phyloP scores from a whole-genome alignment of 2,329 filamentous ascomycete species.

The Dothideomycetes sp. region DNA sequence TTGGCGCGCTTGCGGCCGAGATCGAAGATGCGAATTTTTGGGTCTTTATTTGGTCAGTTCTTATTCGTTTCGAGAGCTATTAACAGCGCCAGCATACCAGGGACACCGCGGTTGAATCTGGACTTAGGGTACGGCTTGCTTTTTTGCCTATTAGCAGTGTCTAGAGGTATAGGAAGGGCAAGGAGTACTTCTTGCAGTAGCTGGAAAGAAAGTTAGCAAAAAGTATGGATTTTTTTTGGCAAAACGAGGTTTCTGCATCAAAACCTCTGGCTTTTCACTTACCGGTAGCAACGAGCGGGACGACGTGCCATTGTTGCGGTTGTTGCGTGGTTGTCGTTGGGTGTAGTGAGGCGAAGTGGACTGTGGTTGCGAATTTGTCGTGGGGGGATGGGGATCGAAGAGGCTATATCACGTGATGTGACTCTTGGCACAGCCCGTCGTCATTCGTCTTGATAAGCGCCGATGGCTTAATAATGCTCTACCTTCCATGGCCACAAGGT shows the following conservation, averaged over 20 bases:
- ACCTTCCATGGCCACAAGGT: too few species aligned
- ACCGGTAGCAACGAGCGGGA: conserved; percentile 80
- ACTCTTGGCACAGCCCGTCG: too few species aligned
- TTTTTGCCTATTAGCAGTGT: neutral
- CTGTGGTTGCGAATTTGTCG: too few species aligned
- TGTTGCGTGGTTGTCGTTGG: conserved; percentile 39
- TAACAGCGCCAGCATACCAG: conserved; percentile 20
- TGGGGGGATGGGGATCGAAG: too few species aligned
- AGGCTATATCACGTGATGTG: too few species aligned
- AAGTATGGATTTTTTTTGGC: neutral
- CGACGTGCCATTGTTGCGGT: conserved; percentile 95
- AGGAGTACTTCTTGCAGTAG: conserved; percentile 85
- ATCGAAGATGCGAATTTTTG: conserved; percentile 56
- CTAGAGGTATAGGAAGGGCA: neutral
- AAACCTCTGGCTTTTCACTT: conserved; percentile 2
- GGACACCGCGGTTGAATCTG: conserved; percentile 99
- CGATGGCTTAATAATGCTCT: too few species aligned
- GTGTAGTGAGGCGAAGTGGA: conserved; percentile 15
- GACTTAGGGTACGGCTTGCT: conserved; percentile 88
- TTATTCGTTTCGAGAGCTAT: neutral
- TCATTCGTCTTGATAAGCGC: too few species aligned
- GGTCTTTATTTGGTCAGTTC: conserved; percentile 2
- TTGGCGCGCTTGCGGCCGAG: conserved; percentile 70
- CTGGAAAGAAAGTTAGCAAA: conserved; percentile 23
- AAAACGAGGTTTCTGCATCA: neutral